Percentiles rank a stretch among this genome's conserved stretches.
Evolutionary conservation across 805 yeast species (phyloP).

Genomic region (Isabelozyma gotoi): DNA sequence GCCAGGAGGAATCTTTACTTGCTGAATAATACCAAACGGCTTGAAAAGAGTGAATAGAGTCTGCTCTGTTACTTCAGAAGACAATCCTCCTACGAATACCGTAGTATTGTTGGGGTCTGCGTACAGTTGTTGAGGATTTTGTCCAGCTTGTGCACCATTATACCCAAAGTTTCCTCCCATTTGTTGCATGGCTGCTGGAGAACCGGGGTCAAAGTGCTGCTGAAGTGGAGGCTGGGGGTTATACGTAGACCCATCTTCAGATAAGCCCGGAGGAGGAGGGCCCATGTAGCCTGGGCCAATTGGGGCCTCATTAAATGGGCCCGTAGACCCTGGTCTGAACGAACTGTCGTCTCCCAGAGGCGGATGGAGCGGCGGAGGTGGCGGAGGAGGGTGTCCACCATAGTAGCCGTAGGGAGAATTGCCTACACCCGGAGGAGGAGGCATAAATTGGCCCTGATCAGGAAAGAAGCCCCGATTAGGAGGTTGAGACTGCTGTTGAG

Average conservation of each 20-base stretch:
- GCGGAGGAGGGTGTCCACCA: slow-evolving; percentile 5
- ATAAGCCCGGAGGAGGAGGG: too few relatives aligned
- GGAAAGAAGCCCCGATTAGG: background rate
- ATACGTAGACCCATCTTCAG: slow-evolving; percentile 12
- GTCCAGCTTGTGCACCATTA: background rate
- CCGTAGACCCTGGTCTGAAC: slow-evolving; percentile 1
- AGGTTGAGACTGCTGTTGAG: slow-evolving; percentile 9
- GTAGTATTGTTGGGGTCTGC: slow-evolving; percentile 69
- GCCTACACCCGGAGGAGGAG: slow-evolving; percentile 9
- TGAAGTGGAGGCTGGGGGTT: background rate
- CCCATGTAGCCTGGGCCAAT: background rate
- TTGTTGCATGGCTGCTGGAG: background rate
- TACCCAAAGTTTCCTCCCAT: background rate
- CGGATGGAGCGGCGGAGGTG: background rate
- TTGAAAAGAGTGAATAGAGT: slow-evolving; percentile 61
- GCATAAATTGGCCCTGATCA: slow-evolving; percentile 12
- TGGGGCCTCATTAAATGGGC: background rate
- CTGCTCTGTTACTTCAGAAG: slow-evolving; percentile 61
- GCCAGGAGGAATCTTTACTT: slow-evolving; percentile 75
- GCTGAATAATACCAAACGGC: slow-evolving; percentile 70
- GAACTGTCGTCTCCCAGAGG: background rate
- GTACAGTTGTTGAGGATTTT: slow-evolving; percentile 22
- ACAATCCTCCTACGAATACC: slow-evolving; percentile 75
- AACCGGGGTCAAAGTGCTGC: background rate
- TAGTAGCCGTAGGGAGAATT: slow-evolving; percentile 5